Conservation (phyloP, 2,329 filamentous ascomycete species). For the Ophidiomyces ophidiicola region DNA sequence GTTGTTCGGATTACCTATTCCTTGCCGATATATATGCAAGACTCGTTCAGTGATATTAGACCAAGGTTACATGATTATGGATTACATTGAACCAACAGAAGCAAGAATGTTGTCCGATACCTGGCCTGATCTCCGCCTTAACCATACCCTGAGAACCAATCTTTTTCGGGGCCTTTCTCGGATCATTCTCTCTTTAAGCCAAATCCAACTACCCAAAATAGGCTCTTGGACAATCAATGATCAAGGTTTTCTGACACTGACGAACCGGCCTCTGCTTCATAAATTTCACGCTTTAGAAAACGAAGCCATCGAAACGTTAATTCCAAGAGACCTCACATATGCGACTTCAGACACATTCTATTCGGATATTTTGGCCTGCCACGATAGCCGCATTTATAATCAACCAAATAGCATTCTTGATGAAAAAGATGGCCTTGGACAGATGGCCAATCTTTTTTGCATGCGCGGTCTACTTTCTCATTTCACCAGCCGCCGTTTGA, state of each 20-base stretch:
- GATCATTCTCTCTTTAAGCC: constrained; percentile 19
- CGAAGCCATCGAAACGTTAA: constrained; percentile 23
- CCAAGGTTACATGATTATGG: constrained; percentile 19
- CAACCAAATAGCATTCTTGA: constrained; percentile 26
- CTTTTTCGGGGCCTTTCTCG: constrained; percentile 18
- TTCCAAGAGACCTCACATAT: constrained; percentile 25
- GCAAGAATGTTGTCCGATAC: constrained; percentile 19
- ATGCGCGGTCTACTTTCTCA: constrained; percentile 23
- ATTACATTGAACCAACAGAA: constrained; percentile 16
- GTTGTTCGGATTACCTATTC: background rate
- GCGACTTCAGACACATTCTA: constrained; percentile 22
- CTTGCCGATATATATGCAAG: background rate
- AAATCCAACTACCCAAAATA: constrained; percentile 22
- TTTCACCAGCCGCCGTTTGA: constrained; percentile 17
- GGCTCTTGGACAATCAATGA: constrained; percentile 24
- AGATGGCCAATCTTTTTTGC: constrained; percentile 22
- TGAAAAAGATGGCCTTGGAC: constrained; percentile 21
- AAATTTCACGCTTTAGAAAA: constrained; percentile 26
- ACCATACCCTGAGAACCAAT: constrained; percentile 13
- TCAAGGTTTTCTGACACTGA: constrained; percentile 20
- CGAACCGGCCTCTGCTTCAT: constrained; percentile 29
- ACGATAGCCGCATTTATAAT: constrained; percentile 26
- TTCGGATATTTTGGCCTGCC: constrained; percentile 24
- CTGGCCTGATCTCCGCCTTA: constrained; percentile 12
- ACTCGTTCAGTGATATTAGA: background rate